These are phyloP conservation scores for Hypoxylon crocopeplum DNA, from an alignment of 495 filamentous ascomycete genomes.

Conservation along the genomic window DNA sequence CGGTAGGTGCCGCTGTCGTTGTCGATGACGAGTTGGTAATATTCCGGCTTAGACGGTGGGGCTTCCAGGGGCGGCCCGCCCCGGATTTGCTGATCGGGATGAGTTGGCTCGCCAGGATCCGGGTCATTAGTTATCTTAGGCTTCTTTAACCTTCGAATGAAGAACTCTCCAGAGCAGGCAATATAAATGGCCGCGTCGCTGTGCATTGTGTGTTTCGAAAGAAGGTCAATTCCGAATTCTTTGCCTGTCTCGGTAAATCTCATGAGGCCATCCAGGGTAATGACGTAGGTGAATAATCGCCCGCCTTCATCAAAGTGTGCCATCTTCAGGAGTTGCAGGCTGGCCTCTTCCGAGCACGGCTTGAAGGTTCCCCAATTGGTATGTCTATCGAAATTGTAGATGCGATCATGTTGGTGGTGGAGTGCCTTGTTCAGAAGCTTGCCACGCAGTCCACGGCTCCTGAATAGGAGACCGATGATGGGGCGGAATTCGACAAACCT, in stretches of 20 bases:
- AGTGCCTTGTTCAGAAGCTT: slow-evolving; percentile 81
- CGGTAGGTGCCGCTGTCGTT: slow-evolving; percentile 95
- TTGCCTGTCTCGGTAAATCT: slow-evolving; percentile 95
- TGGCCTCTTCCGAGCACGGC: slow-evolving; percentile 64
- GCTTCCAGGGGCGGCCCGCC: slow-evolving; percentile 50
- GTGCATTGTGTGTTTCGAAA: slow-evolving; percentile 96
- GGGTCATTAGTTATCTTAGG: slow-evolving; percentile 22
- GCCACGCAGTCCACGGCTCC: slow-evolving; percentile 73
- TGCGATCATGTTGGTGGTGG: slow-evolving; percentile 84
- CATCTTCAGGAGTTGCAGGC: slow-evolving; percentile 82
- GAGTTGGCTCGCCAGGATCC: slow-evolving; percentile 32
- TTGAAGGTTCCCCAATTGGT: slow-evolving; percentile 70
- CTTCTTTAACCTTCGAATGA: slow-evolving; percentile 69
- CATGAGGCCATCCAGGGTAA: slow-evolving; percentile 84
- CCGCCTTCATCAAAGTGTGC: slow-evolving; percentile 84
- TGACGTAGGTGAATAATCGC: slow-evolving; percentile 88
- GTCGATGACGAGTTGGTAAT: slow-evolving; percentile 91
- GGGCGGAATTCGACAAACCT: slow-evolving; percentile 92
- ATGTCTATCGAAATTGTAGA: slow-evolving; percentile 83
- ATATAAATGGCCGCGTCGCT: slow-evolving; percentile 89
- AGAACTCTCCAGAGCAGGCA: slow-evolving; percentile 92
- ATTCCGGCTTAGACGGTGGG: slow-evolving; percentile 60
- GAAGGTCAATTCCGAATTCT: slow-evolving; percentile 89
- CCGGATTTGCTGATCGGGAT: slow-evolving; percentile 37
- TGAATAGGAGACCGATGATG: slow-evolving; percentile 90